These are phyloP conservation scores for Zygotorulaspora mrakii DNA, from an alignment of 1,139 yeast genomes.

Conservation along the genomic window DNA sequence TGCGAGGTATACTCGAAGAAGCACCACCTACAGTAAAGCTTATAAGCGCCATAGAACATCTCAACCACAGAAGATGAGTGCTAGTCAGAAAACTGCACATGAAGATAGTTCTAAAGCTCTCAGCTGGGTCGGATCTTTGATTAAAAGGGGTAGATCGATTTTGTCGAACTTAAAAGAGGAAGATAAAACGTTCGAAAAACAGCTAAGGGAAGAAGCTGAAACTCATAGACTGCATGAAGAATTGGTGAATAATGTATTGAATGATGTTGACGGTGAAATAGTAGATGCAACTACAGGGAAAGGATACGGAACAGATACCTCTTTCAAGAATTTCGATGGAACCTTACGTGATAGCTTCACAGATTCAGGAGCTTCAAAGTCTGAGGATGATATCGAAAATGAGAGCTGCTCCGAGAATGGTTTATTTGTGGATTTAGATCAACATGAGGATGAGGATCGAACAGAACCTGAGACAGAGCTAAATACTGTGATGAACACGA, in stretches of 20 bases:
- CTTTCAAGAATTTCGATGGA: constrained; percentile 22
- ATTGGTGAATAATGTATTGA: constrained; percentile 10
- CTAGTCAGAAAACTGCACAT: background rate
- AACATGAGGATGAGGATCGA: constrained; percentile 7
- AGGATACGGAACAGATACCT: constrained; percentile 18
- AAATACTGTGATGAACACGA: too few species aligned
- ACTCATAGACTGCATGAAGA: constrained; percentile 6
- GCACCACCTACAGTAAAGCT: constrained; percentile 9
- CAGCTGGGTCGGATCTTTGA: constrained; percentile 51
- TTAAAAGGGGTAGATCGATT: constrained; percentile 42
- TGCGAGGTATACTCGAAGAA: background rate
- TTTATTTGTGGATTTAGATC: background rate
- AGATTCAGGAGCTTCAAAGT: constrained; percentile 7
- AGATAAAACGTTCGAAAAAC: constrained; percentile 38
- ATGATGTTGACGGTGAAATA: background rate
- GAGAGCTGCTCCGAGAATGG: background rate
- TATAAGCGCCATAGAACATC: background rate
- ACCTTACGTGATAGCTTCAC: constrained; percentile 18
- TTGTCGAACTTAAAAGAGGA: constrained; percentile 42
- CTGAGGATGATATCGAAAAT: background rate
- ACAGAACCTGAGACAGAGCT: too few species aligned
- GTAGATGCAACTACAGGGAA: background rate
- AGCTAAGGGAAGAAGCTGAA: constrained; percentile 36
- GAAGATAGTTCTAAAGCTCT: constrained; percentile 25
- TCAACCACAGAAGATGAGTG: too few species aligned